Evolutionary conservation across 164 flowering plant species (phyloP).

Genomic region (Buxus sempervirens): DNA sequence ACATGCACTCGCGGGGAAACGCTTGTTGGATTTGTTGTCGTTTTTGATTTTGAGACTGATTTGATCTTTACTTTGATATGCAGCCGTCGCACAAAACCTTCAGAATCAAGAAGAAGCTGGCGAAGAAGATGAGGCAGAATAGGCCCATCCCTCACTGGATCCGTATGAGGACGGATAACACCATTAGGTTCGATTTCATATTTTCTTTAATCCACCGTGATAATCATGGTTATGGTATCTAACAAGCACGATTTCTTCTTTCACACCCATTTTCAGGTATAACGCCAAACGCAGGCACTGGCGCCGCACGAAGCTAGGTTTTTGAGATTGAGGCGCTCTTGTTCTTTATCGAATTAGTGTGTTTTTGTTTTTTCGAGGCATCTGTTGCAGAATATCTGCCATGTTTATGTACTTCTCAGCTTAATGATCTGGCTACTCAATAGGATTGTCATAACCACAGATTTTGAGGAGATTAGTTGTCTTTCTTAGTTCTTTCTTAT

Average conservation of each 20-base stretch:
- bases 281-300: slow-evolving; percentile 77
- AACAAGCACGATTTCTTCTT: too few relatives aligned
- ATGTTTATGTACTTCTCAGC: not conserved
- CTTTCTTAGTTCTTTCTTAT: not conserved
- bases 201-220: not conserved
- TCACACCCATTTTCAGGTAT: slow-evolving; percentile 33
- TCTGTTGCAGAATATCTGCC: not conserved
- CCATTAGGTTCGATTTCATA: slow-evolving; percentile 34
- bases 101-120: slow-evolving; percentile 56
- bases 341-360: not conserved
- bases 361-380: slow-evolving; percentile 2
- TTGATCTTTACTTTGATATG: not conserved
- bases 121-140: slow-evolving; percentile 71
- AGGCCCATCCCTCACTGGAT: slow-evolving; percentile 63
- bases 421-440: slow-evolving; percentile 1
- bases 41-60: not conserved
- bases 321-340: slow-evolving; percentile 26
- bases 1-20: not conserved
- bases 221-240: not conserved
- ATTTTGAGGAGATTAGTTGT: not conserved
- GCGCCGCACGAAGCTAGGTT: slow-evolving; percentile 72
- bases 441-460: not conserved
- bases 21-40: not conserved
- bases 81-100: slow-evolving; percentile 67
- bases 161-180: slow-evolving; percentile 54